Evolutionary conservation across 139 green algal species (phyloP), one percentile per base, ranked within the genome.

Genomic region (Picochlorum sp.): DNA sequence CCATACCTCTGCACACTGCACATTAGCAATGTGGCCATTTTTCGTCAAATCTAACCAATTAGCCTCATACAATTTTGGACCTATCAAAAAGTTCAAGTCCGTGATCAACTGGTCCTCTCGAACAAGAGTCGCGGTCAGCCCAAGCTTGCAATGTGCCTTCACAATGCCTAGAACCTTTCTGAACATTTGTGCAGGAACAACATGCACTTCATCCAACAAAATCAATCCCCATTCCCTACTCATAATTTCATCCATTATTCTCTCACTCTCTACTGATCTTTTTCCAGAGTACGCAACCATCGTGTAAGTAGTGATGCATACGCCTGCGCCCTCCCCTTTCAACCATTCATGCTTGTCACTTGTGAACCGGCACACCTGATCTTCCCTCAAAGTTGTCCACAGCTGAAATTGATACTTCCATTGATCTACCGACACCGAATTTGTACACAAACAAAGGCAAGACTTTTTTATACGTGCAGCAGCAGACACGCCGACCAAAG

Each of bases 81-180:
- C 78, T 82, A 99, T 99, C 11, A 99, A 84, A 74, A 98, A 99
- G 80, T 98, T 98, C 52, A 99, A 89, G 77, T 99, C 92, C 0
- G 73, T 73, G 65, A 96, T 97, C 54, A 83, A 81, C 60, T 92
- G 82, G 74, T 99, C 94, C 82, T 99, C 94, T 2, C 94, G 81
- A 37, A 99, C 92, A 59, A 99, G 80, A 4, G 94, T 99, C 34
- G 91, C 92, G 3, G 94, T 99, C 58, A 99, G 77, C 9, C 94
- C 94, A 56, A 99, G 85, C 83, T 99, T 99, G 85, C 85, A 95
- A 83, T 99, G 94, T 11, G 82, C 77, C 74, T 96, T 94, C 30
- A 90, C 85, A 61, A 95, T 94, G 69, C 83, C 82, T 32, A 98
- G 88, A 26, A 96, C 86, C 78, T 90, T 94, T 16, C 94, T 74